These are phyloP conservation scores for Funneliformis geosporum DNA, from an alignment of 192 early-diverging fungal species.

Conservation along the genomic window DNA sequence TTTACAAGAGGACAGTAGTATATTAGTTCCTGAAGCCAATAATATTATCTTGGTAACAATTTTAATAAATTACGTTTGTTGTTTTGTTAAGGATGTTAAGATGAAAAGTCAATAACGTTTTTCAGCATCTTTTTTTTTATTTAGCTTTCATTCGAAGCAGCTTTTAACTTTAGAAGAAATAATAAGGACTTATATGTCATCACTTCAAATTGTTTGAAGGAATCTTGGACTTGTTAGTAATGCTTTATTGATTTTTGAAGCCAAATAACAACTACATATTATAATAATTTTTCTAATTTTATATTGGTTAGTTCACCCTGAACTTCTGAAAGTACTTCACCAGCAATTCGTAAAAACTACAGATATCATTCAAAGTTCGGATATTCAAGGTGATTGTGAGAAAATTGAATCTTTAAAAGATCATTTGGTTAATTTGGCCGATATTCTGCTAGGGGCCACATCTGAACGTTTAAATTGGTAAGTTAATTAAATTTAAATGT, in stretches of 20 bases:
- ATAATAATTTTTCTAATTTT: background rate
- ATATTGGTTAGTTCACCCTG: background rate
- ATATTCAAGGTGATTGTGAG: background rate
- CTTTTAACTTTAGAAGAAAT: constrained; percentile 27
- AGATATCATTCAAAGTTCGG: background rate
- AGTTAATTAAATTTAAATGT: background rate
- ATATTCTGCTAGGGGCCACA: constrained; percentile 4
- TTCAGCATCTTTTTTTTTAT: background rate
- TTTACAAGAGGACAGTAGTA: background rate
- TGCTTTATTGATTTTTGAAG: background rate
- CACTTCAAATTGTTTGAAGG: background rate
- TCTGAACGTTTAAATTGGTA: constrained; percentile 16
- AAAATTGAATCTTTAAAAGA: constrained; percentile 21
- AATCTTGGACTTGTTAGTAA: constrained; percentile 20
- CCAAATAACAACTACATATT: background rate
- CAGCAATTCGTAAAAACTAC: constrained; percentile 4
- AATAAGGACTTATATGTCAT: constrained; percentile 4
- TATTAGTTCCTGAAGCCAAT: background rate
- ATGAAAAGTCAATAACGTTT: background rate
- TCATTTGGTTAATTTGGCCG: constrained; percentile 25
- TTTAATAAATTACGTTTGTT: background rate
- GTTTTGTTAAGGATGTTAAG: background rate
- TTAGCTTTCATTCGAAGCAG: constrained; percentile 14
- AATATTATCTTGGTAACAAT: background rate
- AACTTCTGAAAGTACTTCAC: background rate